Conservation (phyloP, 2,329 filamentous ascomycete species). For the Ophiocordyceps sinensis region DNA sequence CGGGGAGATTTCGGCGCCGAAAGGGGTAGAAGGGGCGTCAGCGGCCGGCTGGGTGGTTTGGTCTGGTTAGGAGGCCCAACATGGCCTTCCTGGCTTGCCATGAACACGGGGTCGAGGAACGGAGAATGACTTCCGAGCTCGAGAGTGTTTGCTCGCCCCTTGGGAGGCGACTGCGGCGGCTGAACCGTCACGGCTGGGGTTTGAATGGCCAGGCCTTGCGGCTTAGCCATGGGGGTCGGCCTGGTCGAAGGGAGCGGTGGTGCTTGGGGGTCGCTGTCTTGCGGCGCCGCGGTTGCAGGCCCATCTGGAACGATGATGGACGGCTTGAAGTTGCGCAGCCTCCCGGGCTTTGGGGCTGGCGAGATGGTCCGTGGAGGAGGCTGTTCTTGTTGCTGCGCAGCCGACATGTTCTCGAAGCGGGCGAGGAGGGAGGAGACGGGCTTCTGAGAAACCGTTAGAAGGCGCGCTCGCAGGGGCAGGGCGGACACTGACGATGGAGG, state of each 20-base stretch:
- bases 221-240: constrained; percentile 10
- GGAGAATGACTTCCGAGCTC: constrained; percentile 24
- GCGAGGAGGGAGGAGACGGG: constrained; percentile 71
- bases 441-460: constrained; percentile 33
- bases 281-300: constrained; percentile 5
- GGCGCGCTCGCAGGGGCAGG: neutral
- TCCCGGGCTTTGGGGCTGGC: constrained; percentile 27
- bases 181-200: constrained; percentile 57
- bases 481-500: constrained; percentile 48
- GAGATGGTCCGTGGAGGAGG: constrained; percentile 19
- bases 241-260: constrained; percentile 12
- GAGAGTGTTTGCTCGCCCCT: constrained; percentile 21
- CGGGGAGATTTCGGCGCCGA: constrained; percentile 28
- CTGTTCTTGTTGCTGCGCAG: constrained; percentile 6
- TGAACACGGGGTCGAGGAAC: constrained; percentile 33
- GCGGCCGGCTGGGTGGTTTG: constrained; percentile 39
- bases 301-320: constrained; percentile 14
- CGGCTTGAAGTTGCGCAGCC: constrained; percentile 21
- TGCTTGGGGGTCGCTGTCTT: constrained; percentile 8
- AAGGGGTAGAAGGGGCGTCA: constrained; percentile 32
- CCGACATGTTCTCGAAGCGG: constrained; percentile 60
- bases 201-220: constrained; percentile 21
- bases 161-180: constrained; percentile 56
- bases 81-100: constrained; percentile 25
- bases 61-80: constrained; percentile 29